Conservation (phyloP, 2,329 filamentous ascomycete genomes). For the Nemania sp. region DNA sequence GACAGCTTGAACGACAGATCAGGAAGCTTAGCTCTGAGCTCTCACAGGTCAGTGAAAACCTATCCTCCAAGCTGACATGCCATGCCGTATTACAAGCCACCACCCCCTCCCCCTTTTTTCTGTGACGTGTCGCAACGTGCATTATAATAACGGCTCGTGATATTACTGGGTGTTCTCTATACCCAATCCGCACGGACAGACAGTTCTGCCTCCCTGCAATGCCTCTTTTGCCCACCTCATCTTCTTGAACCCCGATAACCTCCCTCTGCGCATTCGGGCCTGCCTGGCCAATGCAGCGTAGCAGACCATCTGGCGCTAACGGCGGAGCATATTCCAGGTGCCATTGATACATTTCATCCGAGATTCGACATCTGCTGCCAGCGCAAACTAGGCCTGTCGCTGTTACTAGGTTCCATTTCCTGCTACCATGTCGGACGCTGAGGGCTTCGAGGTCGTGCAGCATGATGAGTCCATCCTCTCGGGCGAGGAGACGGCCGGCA, state of each 20-base stretch:
- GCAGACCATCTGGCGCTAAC: conserved; percentile 25
- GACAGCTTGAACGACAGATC: conserved; percentile 22
- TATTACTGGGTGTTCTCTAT: conserved; percentile 16
- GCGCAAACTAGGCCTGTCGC: not conserved
- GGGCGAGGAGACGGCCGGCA: conserved; percentile 42
- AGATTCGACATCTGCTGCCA: conserved; percentile 15
- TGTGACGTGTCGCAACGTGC: conserved; percentile 40
- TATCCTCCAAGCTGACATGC: conserved; percentile 22
- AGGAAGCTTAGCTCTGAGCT: conserved; percentile 18
- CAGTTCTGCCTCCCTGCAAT: not conserved
- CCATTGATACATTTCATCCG: conserved; percentile 8
- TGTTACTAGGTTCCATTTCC: not conserved
- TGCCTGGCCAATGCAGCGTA: conserved; percentile 9
- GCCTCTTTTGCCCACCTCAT: not conserved
- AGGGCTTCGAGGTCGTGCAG: conserved; percentile 51
- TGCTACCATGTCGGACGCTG: conserved; percentile 52
- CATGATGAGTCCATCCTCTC: conserved; percentile 48
- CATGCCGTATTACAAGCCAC: conserved; percentile 28
- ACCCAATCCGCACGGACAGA: not conserved
- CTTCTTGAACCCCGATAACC: conserved; percentile 17
- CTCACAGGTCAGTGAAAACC: conserved; percentile 37
- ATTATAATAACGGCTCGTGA: conserved; percentile 25
- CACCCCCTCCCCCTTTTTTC: conserved; percentile 28
- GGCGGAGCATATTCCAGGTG: conserved; percentile 15
- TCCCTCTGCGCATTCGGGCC: conserved; percentile 6